phyloP scores from a whole-genome alignment of 2,329 filamentous ascomycete species.

The Parascedosporium putredinis region DNA sequence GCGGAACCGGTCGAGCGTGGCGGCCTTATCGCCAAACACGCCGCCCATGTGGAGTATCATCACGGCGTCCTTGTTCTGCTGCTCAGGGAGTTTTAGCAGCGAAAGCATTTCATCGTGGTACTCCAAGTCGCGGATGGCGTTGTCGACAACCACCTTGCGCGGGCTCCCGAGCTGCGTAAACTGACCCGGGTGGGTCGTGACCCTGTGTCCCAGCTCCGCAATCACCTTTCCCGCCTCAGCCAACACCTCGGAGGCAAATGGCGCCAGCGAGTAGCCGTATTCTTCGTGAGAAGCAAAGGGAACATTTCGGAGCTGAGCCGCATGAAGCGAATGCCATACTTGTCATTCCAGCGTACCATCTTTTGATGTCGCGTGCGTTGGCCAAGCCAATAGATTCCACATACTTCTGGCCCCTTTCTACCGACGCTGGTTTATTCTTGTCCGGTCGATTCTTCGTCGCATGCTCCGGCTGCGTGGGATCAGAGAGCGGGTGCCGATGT shows the following conservation, averaged over 20 bases:
- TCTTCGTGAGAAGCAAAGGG: conserved; percentile 85
- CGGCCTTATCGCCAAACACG: conserved; percentile 74
- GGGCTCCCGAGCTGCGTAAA: conserved; percentile 89
- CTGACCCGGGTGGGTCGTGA: conserved; percentile 86
- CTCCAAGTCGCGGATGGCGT: conserved; percentile 68
- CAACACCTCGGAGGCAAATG: conserved; percentile 71
- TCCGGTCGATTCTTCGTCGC: conserved; percentile 79
- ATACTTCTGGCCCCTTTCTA: conserved; percentile 57
- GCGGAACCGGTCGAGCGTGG: conserved; percentile 68
- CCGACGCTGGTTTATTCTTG: conserved; percentile 55
- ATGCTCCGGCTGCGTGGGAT: conserved; percentile 69
- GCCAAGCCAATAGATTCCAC: conserved; percentile 68
- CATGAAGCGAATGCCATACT: conserved; percentile 86
- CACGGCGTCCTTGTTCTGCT: conserved; percentile 74
- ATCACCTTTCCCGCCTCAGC: conserved; percentile 68
- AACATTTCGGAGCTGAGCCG: conserved; percentile 89
- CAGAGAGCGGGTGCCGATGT: conserved; percentile 69
- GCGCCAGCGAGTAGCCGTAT: conserved; percentile 74
- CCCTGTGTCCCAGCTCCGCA: conserved; percentile 67
- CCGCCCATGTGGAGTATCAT: conserved; percentile 95
- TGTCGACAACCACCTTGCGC: conserved; percentile 62
- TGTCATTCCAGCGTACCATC: conserved; percentile 86
- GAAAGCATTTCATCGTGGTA: conserved; percentile 82
- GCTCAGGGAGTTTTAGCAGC: conserved; percentile 64
- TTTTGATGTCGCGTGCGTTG: conserved; percentile 77